Evolutionary conservation across 352 stramenopile genomes (phyloP), one percentile per base, ranked within the genome.

Genomic region (Pythium phragmitis): DNA sequence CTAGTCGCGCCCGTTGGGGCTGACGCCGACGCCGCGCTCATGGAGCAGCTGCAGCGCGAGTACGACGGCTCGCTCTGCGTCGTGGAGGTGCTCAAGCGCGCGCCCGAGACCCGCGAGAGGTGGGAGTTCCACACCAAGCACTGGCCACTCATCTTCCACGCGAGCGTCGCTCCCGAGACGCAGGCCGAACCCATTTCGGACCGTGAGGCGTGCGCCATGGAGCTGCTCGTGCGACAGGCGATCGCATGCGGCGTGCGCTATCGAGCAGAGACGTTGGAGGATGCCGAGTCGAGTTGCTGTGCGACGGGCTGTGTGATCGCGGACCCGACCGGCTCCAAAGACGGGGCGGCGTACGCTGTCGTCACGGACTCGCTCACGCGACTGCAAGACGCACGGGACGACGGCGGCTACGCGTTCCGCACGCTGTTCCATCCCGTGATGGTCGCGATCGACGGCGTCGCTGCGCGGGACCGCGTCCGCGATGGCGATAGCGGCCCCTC

Each of bases 71-170:
- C 59, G 57, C 46, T 89, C 6, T 77, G 74, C 46, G 72, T 65
- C 8, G 75, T 83, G 14, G 57, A 79, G 12, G 79, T 78, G 70
- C 75, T 91, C 59, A 89, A 85, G 63, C 46, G 64, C 3, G 70
- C 72, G 13, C 85, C 85, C 14, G 67, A 75, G 21, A 87, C 80
- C 16, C 81, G 82, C 33, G 80, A 89, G 51, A 54, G 77, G 19
- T 93, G 82, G 42, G 79, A 86, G 21, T 64, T 60, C 30, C 69
- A 89, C 66, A 89, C 85, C n/a, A 77, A 73, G 30, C 23, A 60
- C 2, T 93, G 85, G 85, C 85, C 85, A 37, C 63, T 93, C 12
- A 89, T 93, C 47, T 93, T 93, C 72, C 85, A 93, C 66, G 75
- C 80, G 17, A 91, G 82, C 48, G 77, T 89, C 28, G 53, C 59